phyloP scores from a whole-genome alignment of 2,329 filamentous ascomycete species.

The Zasmidium angulare region DNA sequence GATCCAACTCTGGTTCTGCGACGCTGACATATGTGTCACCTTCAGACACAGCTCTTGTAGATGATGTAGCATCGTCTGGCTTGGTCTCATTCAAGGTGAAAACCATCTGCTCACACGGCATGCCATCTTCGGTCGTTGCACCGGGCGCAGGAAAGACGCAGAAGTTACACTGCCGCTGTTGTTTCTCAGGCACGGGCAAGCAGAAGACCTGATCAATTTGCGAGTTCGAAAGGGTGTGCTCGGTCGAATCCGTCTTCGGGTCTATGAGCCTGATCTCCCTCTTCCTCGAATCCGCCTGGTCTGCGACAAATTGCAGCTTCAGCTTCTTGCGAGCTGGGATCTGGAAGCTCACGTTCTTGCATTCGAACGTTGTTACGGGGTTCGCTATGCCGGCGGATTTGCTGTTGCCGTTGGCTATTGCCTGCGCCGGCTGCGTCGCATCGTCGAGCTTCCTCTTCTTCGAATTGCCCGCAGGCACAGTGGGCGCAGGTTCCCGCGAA shows the following conservation, averaged over 20 bases:
- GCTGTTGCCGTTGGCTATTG: constrained; percentile 10
- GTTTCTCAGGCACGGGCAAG: constrained; percentile 64
- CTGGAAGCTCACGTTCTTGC: constrained; percentile 60
- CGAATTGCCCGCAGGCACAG: constrained; percentile 31
- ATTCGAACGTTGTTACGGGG: constrained; percentile 41
- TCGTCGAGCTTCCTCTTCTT: constrained; percentile 55
- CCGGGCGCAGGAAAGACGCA: constrained; percentile 57
- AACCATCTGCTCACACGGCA: constrained; percentile 55
- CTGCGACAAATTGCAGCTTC: constrained; percentile 55
- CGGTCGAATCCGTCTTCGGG: constrained; percentile 28
- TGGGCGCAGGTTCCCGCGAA: constrained; percentile 27
- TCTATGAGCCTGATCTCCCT: constrained; percentile 31
- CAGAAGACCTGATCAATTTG: constrained; percentile 60
- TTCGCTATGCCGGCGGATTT: constrained; percentile 29
- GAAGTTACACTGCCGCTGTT: constrained; percentile 63
- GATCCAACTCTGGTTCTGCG: constrained; percentile 48
- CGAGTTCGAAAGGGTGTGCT: constrained; percentile 49
- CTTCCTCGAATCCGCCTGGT: constrained; percentile 25
- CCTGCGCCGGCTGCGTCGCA: constrained; percentile 21
- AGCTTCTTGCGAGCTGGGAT: constrained; percentile 65
- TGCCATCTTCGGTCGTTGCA: constrained; percentile 38
- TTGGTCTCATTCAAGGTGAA: constrained; percentile 59
- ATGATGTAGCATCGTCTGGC: constrained; percentile 39
- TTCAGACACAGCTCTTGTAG: constrained; percentile 38
- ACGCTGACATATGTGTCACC: constrained; percentile 48